Evolutionary conservation across 352 stramenopile genomes (phyloP).

Genomic region (Globisporangium viniferum): DNA sequence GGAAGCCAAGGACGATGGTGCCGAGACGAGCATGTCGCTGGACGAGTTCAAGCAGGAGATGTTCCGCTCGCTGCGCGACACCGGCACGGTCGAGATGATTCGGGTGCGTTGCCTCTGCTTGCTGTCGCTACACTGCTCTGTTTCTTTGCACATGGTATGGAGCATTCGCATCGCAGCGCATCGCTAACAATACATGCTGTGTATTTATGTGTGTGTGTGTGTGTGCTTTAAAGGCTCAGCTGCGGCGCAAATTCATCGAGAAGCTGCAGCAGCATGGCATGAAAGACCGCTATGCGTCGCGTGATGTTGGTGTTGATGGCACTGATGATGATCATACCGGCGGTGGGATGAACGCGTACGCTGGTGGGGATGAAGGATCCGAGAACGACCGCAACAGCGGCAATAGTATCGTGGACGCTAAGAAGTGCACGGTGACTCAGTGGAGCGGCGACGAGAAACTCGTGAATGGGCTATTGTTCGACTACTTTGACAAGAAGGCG

Average conservation of each 20-base stretch:
- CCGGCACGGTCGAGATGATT: conserved; percentile 58
- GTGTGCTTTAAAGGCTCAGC: conserved; percentile 38
- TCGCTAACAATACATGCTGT: not conserved
- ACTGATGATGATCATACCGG: not conserved
- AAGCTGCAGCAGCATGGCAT: conserved; percentile 51
- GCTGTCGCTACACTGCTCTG: not conserved
- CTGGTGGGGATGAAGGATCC: not conserved
- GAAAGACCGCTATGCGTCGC: not conserved
- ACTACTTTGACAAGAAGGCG: conserved; percentile 45
- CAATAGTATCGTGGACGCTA: not conserved
- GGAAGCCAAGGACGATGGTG: not conserved
- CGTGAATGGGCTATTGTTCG: conserved; percentile 52
- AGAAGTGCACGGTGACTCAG: not conserved
- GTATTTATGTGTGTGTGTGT: not conserved
- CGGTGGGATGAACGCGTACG: not conserved
- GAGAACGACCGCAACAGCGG: not conserved
- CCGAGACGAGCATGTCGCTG: conserved; percentile 39
- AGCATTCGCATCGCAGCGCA: not conserved
- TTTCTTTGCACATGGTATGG: not conserved
- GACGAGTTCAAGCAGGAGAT: conserved; percentile 68
- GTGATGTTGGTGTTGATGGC: not conserved
- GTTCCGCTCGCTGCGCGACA: conserved; percentile 66
- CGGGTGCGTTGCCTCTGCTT: conserved; percentile 26
- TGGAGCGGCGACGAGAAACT: conserved; percentile 47
- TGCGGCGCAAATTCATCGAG: conserved; percentile 66